These are phyloP conservation scores for Wickerhamomyces alni DNA, from an alignment of 805 yeast species.

Conservation along the genomic window DNA sequence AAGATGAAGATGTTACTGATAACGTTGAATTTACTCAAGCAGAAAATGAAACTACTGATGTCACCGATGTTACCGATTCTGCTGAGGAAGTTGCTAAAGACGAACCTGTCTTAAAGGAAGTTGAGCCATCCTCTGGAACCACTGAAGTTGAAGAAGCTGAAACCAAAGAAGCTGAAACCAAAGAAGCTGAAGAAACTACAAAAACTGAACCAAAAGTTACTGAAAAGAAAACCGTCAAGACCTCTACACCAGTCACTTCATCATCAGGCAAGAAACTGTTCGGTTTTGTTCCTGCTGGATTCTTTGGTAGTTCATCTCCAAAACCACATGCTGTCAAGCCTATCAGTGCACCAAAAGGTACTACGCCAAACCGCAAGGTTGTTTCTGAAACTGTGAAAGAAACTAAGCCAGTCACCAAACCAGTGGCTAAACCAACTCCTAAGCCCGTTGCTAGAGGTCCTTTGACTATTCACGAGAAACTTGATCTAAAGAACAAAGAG, in stretches of 20 bases:
- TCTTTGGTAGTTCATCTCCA: background rate
- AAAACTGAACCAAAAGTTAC: background rate
- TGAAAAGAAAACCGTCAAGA: background rate
- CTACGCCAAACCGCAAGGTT: conserved; percentile 1
- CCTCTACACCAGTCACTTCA: background rate
- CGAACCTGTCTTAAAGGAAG: conserved; percentile 3
- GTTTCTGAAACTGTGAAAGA: background rate
- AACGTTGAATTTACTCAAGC: conserved; percentile 3
- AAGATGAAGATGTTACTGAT: background rate
- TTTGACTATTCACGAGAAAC: conserved; percentile 17
- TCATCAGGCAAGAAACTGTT: conserved; percentile 5
- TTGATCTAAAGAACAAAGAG: conserved; percentile 11
- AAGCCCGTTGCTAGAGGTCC: conserved; percentile 5
- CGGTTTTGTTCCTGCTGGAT: conserved; percentile 8
- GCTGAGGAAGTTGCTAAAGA: conserved; percentile 1
- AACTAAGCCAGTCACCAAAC: conserved; percentile 4
- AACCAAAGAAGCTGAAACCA: conserved; percentile 5
- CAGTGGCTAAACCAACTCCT: conserved; percentile 2
- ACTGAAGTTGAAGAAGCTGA: conserved; percentile 11
- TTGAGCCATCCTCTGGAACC: conserved; percentile 4
- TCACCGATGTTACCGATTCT: background rate
- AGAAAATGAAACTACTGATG: conserved; percentile 1
- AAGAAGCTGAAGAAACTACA: conserved; percentile 5
- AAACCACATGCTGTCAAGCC: background rate
- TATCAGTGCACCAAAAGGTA: background rate